Percentiles rank a stretch among this genome's conserved stretches.
Evolutionary conservation across 495 filamentous ascomycete species (phyloP).

Genomic region (Penicillium daleae): DNA sequence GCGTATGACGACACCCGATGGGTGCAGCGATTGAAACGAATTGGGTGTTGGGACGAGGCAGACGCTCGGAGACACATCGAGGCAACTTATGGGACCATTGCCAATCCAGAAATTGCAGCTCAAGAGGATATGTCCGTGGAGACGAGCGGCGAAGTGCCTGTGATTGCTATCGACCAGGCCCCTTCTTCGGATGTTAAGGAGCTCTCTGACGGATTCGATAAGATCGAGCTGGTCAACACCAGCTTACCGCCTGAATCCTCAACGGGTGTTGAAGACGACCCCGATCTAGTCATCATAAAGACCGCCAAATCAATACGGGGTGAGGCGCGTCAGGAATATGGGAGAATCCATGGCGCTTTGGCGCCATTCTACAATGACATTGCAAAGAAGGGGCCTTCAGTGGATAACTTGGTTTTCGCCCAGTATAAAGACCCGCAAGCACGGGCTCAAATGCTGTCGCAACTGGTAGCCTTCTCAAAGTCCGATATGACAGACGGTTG

Average conservation of each 20-base stretch:
- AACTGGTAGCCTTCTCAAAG: slow-evolving; percentile 74
- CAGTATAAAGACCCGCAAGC: slow-evolving; percentile 84
- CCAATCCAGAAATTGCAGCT: slow-evolving; percentile 60
- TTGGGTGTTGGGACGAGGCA: slow-evolving; percentile 90
- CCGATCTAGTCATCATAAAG: slow-evolving; percentile 66
- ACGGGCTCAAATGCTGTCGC: slow-evolving; percentile 85
- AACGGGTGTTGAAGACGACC: slow-evolving; percentile 36
- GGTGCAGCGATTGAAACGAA: slow-evolving; percentile 79
- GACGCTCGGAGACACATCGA: slow-evolving; percentile 83
- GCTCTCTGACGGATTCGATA: slow-evolving; percentile 69
- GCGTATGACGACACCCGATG: slow-evolving; percentile 98
- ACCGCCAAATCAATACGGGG: slow-evolving; percentile 79
- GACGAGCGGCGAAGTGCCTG: slow-evolving; percentile 20
- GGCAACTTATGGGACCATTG: slow-evolving; percentile 67
- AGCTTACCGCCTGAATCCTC: slow-evolving; percentile 19
- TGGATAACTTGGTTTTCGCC: slow-evolving; percentile 81
- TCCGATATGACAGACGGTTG: slow-evolving; percentile 81
- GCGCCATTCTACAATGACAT: slow-evolving; percentile 89
- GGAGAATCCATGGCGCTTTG: slow-evolving; percentile 83
- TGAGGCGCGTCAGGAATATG: slow-evolving; percentile 86
- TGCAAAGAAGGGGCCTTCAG: slow-evolving; percentile 68
- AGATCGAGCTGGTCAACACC: slow-evolving; percentile 54
- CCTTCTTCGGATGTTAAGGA: slow-evolving; percentile 29
- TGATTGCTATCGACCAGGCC: slow-evolving; percentile 16
- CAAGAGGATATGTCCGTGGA: slow-evolving; percentile 49